Conservation (phyloP, 495 filamentous ascomycete genomes). For the Terfezia claveryi region DNA sequence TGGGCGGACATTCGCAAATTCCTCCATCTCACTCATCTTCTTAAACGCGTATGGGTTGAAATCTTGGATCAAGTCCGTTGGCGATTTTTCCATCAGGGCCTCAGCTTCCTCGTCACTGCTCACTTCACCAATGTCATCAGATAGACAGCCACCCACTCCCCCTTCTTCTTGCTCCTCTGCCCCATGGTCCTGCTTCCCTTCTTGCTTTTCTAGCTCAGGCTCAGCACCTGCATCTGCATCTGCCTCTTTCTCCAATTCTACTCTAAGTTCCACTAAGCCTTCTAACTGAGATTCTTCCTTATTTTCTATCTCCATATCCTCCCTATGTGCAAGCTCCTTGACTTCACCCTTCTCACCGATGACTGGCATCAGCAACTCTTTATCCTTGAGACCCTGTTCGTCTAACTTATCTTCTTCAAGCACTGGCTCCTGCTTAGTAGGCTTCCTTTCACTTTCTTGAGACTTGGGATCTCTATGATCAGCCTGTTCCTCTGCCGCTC, state of each 20-base stretch:
- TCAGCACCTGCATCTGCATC: not conserved
- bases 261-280: not conserved
- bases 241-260: not conserved
- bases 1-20: not conserved
- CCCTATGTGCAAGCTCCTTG: constrained; percentile 8
- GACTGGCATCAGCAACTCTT: constrained; percentile 5
- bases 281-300: constrained; percentile 2
- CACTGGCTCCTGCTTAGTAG: constrained; percentile 5
- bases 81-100: constrained; percentile 4
- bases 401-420: not conserved
- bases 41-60: constrained; percentile 12
- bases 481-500: constrained; percentile 4
- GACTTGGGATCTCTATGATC: constrained; percentile 3
- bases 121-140: not conserved
- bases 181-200: not conserved
- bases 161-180: not conserved
- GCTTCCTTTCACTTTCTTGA: constrained; percentile 13
- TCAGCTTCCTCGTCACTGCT: constrained; percentile 3
- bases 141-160: not conserved
- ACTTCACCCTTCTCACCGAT: not conserved
- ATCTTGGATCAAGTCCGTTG: constrained; percentile 1
- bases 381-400: constrained; percentile 8
- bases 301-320: constrained; percentile 2
- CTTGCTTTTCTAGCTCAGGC: not conserved
- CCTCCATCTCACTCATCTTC: constrained; percentile 5